Conservation (phyloP, 164 flowering plant species). For the Annona squamosa region DNA sequence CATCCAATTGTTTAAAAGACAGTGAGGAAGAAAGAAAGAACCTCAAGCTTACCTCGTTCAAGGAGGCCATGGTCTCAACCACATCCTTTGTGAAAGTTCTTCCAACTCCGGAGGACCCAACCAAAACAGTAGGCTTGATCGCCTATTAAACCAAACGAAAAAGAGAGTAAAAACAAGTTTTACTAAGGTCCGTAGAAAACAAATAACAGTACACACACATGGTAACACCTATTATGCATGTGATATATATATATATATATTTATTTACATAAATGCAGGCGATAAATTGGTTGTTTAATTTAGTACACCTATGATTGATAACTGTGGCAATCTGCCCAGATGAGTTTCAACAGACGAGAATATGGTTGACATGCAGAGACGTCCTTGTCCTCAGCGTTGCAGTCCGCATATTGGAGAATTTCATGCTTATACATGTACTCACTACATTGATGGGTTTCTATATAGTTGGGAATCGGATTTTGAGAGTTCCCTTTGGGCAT, state of each 20-base stretch:
- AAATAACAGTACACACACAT: neutral
- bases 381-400: too few relatives aligned
- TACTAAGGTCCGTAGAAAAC: neutral
- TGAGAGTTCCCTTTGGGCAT: conserved; percentile 1
- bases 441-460: neutral
- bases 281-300: too few relatives aligned
- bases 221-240: neutral
- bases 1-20: neutral
- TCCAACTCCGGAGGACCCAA: conserved; percentile 88
- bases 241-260: neutral
- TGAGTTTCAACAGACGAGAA: too few relatives aligned
- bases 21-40: neutral
- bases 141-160: conserved; percentile 29
- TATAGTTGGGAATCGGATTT: conserved; percentile 8
- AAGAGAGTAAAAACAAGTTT: neutral
- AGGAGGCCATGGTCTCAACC: conserved; percentile 74
- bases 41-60: conserved; percentile 49
- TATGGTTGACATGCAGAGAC: too few relatives aligned
- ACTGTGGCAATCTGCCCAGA: too few relatives aligned
- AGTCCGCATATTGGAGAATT: neutral
- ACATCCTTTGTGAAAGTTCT: conserved; percentile 76
- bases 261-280: too few relatives aligned
- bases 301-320: too few relatives aligned
- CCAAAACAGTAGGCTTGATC: conserved; percentile 75
- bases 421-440: neutral